Conservation (phyloP, 768 basidiomycete genomes). For the Suillus ampliporus region DNA sequence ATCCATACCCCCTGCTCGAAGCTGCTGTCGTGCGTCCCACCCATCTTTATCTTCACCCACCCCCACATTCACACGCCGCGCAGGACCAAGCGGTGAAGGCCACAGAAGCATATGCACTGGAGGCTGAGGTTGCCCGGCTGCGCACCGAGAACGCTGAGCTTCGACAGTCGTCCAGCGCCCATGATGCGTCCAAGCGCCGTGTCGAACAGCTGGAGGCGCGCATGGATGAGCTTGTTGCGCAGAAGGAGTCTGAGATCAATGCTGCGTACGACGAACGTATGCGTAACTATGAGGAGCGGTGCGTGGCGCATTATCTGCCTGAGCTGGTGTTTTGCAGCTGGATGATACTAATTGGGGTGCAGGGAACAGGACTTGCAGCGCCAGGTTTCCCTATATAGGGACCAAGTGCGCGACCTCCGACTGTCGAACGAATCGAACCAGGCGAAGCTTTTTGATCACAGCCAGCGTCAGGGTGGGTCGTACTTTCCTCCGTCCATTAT, state of each 20-base stretch:
- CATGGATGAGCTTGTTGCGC: slow-evolving; percentile 93
- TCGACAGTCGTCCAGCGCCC: slow-evolving; percentile 66
- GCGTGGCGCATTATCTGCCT: slow-evolving; percentile 26
- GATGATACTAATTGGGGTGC: slow-evolving; percentile 5
- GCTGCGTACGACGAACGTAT: slow-evolving; percentile 97
- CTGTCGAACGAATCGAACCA: slow-evolving; percentile 92
- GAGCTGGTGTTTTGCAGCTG: slow-evolving; percentile 2
- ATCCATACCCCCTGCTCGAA: slow-evolving; percentile 96
- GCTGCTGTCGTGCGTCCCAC: slow-evolving; percentile 75
- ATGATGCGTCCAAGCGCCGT: slow-evolving; percentile 77
- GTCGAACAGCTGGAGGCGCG: slow-evolving; percentile 86
- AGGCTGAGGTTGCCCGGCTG: slow-evolving; percentile 72
- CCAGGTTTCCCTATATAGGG: slow-evolving; percentile 87
- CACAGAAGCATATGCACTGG: slow-evolving; percentile 79
- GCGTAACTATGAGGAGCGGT: slow-evolving; percentile 96
- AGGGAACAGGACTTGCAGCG: slow-evolving; percentile 94
- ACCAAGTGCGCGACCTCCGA: slow-evolving; percentile 89
- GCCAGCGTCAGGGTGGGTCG: slow-evolving; percentile 82
- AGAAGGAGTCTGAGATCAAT: slow-evolving; percentile 96
- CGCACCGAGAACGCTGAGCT: slow-evolving; percentile 86
- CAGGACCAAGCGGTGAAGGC: slow-evolving; percentile 93
- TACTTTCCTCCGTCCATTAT: not conserved
- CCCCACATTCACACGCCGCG: not conserved
- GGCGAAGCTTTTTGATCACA: slow-evolving; percentile 90
- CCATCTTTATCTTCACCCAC: slow-evolving; percentile 3